Percentiles rank a stretch among this genome's conserved stretches.
Conservation (phyloP, 441 rosid genomes). For the Croton laevigatus region DNA sequence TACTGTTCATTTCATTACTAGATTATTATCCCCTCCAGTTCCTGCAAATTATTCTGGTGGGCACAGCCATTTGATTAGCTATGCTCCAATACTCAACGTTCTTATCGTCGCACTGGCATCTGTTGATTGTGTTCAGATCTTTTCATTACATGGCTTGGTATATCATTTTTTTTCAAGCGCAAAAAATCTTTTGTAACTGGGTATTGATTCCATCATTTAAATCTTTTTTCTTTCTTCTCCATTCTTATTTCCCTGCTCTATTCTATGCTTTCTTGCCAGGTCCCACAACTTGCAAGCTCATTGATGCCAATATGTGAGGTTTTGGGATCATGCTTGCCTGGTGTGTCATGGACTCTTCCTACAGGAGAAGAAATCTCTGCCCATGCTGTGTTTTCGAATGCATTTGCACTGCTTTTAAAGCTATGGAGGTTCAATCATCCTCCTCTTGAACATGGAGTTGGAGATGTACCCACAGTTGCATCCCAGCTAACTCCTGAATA, state of each 20-base stretch:
- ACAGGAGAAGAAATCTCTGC: slow-evolving; percentile 82
- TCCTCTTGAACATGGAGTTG: slow-evolving; percentile 75
- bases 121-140: slow-evolving; percentile 82
- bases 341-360: slow-evolving; percentile 70
- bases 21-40: slow-evolving; percentile 77
- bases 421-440: slow-evolving; percentile 93
- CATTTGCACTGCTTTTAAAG: slow-evolving; percentile 85
- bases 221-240: not conserved
- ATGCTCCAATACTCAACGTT: slow-evolving; percentile 81
- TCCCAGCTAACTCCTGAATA: slow-evolving; percentile 88
- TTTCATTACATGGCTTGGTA: slow-evolving; percentile 94
- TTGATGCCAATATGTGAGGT: slow-evolving; percentile 96
- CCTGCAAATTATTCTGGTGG: slow-evolving; percentile 66
- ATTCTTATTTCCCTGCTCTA: slow-evolving; percentile 14
- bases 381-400: slow-evolving; percentile 89
- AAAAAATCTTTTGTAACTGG: not conserved
- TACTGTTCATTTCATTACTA: slow-evolving; percentile 66
- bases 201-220: slow-evolving; percentile 7
- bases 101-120: slow-evolving; percentile 91
- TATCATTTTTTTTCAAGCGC: slow-evolving; percentile 16
- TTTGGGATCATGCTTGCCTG: slow-evolving; percentile 81
- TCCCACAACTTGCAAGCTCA: slow-evolving; percentile 85
- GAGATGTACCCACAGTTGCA: slow-evolving; percentile 77
- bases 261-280: slow-evolving; percentile 40
- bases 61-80: slow-evolving; percentile 72